Base-by-base conservation (phyloP, 2,329 filamentous ascomycete species). In the Cladosporium oxysporum region DNA sequence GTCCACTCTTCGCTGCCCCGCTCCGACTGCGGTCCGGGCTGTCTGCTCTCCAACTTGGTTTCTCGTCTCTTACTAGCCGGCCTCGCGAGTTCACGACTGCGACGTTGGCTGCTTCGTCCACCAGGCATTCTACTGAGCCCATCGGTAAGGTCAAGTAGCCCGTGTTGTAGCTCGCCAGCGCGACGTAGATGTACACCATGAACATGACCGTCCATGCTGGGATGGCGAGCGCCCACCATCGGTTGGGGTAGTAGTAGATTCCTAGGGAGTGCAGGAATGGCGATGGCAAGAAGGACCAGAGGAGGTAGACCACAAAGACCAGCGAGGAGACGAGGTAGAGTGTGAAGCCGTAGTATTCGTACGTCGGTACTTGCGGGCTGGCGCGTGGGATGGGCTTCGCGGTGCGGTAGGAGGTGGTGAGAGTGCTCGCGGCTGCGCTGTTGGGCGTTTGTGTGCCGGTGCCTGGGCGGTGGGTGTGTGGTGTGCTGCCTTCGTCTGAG, bases 331-430 rank as follows among this genome's bases (percentile, higher is more conserved):
- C 92, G 47, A 99, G 85, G 81, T 99, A 98, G 59, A 99, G 86
- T 63, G 96, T 94, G 80, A 99, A 99, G 76, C 95, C 95, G 78
- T 98, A 98, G 86, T 98, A 99, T 77, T 99, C 95, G 81, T 99
- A 98, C 0, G 95, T 99, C n/a, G 95, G 95, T 2, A 99, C 93
- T 76, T 95, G 93, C 1, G 95, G 95, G 63, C 90, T 90, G 1
- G 93, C 93, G 65, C 92, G 90, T 6, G 93, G 92, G 21, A 97
- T 1, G 86, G 89, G 68, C 83, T 85, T 68, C 82, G 83, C 59
- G 81, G 83, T 64, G 84, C 88, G 61, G 85, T 88, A 75, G 80
- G 72, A 75, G 61, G 69, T 72, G 1, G 74, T 84, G 31, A 88
- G 84, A 44, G 90, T 86, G 16, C 83, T 84, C 4, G 84, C 83